Evolutionary conservation across 1,284 basidiomycete genomes (phyloP).

Genomic region (Ganoderma resinaceum): DNA sequence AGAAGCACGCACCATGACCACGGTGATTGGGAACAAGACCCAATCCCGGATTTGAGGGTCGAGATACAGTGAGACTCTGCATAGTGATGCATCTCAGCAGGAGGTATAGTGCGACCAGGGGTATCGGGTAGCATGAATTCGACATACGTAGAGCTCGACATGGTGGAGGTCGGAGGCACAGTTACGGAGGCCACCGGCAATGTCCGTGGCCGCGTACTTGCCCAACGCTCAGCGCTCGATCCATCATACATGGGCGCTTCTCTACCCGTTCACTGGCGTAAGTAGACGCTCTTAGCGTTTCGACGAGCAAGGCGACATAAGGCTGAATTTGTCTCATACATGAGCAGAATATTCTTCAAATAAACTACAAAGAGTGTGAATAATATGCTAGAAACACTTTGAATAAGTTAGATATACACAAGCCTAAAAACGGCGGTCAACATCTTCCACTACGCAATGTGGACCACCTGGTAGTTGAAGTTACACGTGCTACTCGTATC

Average conservation of each 20-base stretch:
- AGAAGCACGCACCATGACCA: constrained; percentile 84
- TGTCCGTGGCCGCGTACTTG: neutral
- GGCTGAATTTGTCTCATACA: no score
- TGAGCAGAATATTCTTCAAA: neutral
- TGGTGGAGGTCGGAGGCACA: constrained; percentile 27
- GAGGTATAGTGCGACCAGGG: neutral
- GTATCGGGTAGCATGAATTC: neutral
- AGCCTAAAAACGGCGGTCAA: neutral
- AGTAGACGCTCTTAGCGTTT: no score
- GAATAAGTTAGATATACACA: neutral
- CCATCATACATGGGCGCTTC: neutral
- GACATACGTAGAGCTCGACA: constrained; percentile 42
- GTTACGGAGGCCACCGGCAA: constrained; percentile 16
- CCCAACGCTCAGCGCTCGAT: constrained; percentile 1
- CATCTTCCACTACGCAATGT: constrained; percentile 12
- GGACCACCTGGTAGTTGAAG: constrained; percentile 27
- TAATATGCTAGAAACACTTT: neutral
- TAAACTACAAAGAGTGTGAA: neutral
- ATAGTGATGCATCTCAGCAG: neutral
- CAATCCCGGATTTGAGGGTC: constrained; percentile 94
- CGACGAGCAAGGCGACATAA: no score
- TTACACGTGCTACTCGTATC: constrained; percentile 21
- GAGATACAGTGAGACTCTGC: constrained; percentile 81
- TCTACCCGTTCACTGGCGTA: no score
- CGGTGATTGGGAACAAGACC: constrained; percentile 96